Percentiles rank a stretch among this genome's conserved stretches.
phyloP scores from a whole-genome alignment of 192 early-diverging fungal genomes.

The Borealophlyctis nickersoniae region DNA sequence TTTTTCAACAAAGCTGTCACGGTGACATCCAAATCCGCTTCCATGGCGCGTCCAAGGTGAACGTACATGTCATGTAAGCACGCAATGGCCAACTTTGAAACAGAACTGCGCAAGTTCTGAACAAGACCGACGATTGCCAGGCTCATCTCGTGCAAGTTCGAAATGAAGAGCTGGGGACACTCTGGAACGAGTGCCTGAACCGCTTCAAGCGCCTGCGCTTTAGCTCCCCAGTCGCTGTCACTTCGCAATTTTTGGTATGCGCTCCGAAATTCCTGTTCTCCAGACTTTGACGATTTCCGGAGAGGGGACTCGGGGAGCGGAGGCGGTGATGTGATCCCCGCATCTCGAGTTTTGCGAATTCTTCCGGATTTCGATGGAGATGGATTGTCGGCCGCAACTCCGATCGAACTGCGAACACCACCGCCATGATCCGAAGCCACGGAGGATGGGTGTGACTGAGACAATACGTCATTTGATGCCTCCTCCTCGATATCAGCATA shows the following conservation, averaged over 20 bases:
- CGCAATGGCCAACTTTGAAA: conserved; percentile 28
- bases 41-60: conserved; percentile 25
- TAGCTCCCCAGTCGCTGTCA: neutral
- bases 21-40: conserved; percentile 27
- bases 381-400: no score
- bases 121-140: conserved; percentile 20
- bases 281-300: conserved; percentile 17
- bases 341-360: neutral
- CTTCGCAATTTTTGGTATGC: neutral
- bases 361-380: conserved; percentile 1
- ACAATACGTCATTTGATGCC: no score
- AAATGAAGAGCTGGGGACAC: neutral
- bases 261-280: no score
- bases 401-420: no score
- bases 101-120: conserved; percentile 33
- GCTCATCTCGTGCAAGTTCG: conserved; percentile 21
- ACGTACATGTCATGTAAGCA: conserved; percentile 15
- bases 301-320: neutral
- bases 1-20: conserved; percentile 32
- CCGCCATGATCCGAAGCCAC: no score
- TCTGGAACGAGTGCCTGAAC: conserved; percentile 6
- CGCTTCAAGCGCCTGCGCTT: conserved; percentile 5
- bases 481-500: no score
- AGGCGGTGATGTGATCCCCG: conserved; percentile 2
- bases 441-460: no score